Evolutionary conservation across 257 asterid genomes (phyloP).

Genomic region (Nicotiana obtusifolia): DNA sequence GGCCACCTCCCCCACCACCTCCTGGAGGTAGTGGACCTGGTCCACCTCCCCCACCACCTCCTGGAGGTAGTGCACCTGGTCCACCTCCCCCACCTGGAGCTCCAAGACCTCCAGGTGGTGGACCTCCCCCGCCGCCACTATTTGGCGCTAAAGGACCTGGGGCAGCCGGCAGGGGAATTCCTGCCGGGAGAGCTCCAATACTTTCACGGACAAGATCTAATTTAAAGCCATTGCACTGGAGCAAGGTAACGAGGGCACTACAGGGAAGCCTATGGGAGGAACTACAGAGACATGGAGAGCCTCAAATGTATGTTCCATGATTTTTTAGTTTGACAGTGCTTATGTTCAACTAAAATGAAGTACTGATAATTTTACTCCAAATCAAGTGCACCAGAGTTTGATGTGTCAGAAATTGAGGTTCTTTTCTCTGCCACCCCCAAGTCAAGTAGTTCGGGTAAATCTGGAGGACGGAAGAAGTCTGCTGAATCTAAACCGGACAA

Average conservation of each 20-base stretch:
- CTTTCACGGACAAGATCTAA: constrained; percentile 64
- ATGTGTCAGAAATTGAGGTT: constrained; percentile 84
- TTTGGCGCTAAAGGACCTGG: constrained; percentile 65
- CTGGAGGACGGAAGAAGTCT: constrained; percentile 75
- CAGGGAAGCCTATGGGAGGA: constrained; percentile 99
- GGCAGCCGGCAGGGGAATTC: constrained; percentile 48
- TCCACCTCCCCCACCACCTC: constrained; percentile 34
- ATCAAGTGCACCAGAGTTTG: constrained; percentile 89
- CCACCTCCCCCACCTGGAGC: constrained; percentile 45
- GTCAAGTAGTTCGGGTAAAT: constrained; percentile 63
- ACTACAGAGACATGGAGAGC: constrained; percentile 80
- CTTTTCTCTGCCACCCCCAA: constrained; percentile 92
- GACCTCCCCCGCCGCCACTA: constrained; percentile 39
- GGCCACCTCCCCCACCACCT: constrained; percentile 10
- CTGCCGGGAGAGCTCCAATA: constrained; percentile 18
- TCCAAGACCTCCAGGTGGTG: constrained; percentile 40
- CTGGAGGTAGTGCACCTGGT: constrained; percentile 26
- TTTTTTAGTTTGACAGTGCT: neutral
- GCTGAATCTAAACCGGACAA: constrained; percentile 84
- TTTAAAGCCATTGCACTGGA: constrained; percentile 96
- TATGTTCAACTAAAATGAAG: neutral
- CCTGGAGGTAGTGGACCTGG: constrained; percentile 22
- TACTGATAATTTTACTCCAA: constrained; percentile 24
- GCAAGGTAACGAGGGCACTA: constrained; percentile 91
- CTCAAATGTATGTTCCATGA: constrained; percentile 57